phyloP scores from a whole-genome alignment of 192 early-diverging fungal species.

The Coemansia pectinata region DNA sequence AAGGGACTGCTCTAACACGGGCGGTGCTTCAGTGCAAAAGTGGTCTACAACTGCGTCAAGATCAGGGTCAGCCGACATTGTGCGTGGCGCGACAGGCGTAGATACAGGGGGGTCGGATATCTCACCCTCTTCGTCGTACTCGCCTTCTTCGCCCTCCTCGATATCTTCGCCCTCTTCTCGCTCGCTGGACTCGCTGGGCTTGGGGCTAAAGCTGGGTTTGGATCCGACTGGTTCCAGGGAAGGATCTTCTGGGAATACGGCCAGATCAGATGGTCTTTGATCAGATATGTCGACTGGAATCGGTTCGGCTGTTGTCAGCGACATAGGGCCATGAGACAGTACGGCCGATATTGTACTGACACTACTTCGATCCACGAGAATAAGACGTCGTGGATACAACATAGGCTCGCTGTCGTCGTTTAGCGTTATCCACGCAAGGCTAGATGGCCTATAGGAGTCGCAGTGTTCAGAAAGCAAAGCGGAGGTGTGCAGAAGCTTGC shows the following conservation, averaged over 20 bases:
- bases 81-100: background rate
- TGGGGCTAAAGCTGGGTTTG: background rate
- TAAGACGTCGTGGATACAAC: conserved; percentile 42
- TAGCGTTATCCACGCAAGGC: conserved; percentile 37
- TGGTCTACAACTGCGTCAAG: conserved; percentile 18
- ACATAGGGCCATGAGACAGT: background rate
- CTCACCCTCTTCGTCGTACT: conserved; percentile 51
- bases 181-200: conserved; percentile 3
- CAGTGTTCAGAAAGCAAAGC: background rate
- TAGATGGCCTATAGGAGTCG: background rate
- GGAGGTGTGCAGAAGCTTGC: background rate
- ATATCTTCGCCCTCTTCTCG: conserved; percentile 12
- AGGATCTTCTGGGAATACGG: background rate
- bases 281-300: background rate
- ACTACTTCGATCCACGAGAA: conserved; percentile 7
- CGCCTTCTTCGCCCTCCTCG: conserved; percentile 43
- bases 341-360: background rate
- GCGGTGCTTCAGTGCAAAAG: conserved; percentile 5
- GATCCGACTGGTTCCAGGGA: background rate
- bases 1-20: conserved; percentile 26
- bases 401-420: conserved; percentile 18
- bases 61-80: background rate
- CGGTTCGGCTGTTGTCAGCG: background rate
- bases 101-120: conserved; percentile 33
- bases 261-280: background rate